Evolutionary conservation across 495 filamentous ascomycete species (phyloP).

Genomic region (Daldinia caldariorum): DNA sequence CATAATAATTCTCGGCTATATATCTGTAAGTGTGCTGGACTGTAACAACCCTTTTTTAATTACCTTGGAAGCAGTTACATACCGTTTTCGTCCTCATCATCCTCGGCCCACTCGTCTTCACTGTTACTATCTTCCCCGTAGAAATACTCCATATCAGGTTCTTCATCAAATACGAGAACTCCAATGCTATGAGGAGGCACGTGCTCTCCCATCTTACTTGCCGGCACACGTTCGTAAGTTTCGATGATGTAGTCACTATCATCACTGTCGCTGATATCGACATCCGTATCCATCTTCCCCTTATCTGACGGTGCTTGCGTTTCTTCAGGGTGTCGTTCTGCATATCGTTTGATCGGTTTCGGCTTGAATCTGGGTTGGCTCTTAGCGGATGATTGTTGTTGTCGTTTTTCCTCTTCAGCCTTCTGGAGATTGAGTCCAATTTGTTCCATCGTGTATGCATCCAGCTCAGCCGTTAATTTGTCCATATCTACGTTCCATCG

Average conservation of each 20-base stretch:
- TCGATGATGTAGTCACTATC: slow-evolving; percentile 64
- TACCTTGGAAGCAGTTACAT: slow-evolving; percentile 23
- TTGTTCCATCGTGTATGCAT: slow-evolving; percentile 59
- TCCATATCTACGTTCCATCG: slow-evolving; percentile 56
- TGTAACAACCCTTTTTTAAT: neutral
- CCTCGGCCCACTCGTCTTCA: slow-evolving; percentile 58
- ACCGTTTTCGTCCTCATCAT: slow-evolving; percentile 68
- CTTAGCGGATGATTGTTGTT: slow-evolving; percentile 18
- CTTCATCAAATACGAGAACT: slow-evolving; percentile 61
- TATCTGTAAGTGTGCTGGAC: slow-evolving; percentile 18
- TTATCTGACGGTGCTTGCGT: slow-evolving; percentile 32
- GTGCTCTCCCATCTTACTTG: slow-evolving; percentile 53
- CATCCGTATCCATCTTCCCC: slow-evolving; percentile 47
- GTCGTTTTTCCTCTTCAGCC: slow-evolving; percentile 47
- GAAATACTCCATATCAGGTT: slow-evolving; percentile 63
- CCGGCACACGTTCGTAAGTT: slow-evolving; percentile 63
- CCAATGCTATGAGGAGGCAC: slow-evolving; percentile 56
- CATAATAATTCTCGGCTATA: slow-evolving; percentile 65
- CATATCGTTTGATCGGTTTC: slow-evolving; percentile 57
- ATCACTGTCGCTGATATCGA: slow-evolving; percentile 50
- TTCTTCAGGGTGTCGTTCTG: slow-evolving; percentile 59
- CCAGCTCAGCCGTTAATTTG: slow-evolving; percentile 59
- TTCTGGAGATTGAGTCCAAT: slow-evolving; percentile 57
- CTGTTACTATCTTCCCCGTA: slow-evolving; percentile 58
- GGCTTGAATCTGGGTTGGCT: slow-evolving; percentile 53